phyloP scores from a whole-genome alignment of 306 rosid genomes.

The Cicer bijugum region DNA sequence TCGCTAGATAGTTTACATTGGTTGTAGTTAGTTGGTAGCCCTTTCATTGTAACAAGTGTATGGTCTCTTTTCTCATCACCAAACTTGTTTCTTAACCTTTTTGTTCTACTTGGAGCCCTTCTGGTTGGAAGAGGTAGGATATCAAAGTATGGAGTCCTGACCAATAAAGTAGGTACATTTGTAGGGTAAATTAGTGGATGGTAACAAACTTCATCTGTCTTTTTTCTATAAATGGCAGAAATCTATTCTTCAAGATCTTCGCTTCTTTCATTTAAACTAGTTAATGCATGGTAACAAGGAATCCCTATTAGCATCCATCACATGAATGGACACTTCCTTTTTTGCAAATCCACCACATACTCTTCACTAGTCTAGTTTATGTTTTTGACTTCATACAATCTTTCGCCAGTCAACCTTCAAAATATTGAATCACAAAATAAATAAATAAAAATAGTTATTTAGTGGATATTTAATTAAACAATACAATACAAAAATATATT shows the following conservation, averaged over 20 bases:
- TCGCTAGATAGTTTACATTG: background rate
- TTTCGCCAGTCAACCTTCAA: background rate
- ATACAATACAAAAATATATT: too few relatives aligned
- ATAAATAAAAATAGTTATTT: background rate
- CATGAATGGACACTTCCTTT: background rate
- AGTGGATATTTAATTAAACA: too few relatives aligned
- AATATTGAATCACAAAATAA: background rate
- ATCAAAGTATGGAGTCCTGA: background rate
- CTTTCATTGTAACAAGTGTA: background rate
- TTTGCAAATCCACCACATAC: background rate
- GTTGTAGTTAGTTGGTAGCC: background rate
- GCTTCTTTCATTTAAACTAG: background rate
- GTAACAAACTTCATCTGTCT: background rate
- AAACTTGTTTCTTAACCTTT: background rate
- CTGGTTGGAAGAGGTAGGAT: background rate
- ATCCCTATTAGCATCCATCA: background rate
- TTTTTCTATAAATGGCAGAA: background rate
- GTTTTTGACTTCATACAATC: background rate
- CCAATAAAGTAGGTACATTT: background rate
- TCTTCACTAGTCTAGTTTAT: background rate
- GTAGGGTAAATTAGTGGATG: background rate
- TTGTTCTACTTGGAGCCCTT: background rate
- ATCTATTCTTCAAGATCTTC: background rate
- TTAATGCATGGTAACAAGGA: background rate
- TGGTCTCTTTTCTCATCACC: background rate